Percentiles rank a stretch among this genome's conserved stretches.
Conservation (phyloP, 805 yeast species). For the Candida xiaguanensis region DNA sequence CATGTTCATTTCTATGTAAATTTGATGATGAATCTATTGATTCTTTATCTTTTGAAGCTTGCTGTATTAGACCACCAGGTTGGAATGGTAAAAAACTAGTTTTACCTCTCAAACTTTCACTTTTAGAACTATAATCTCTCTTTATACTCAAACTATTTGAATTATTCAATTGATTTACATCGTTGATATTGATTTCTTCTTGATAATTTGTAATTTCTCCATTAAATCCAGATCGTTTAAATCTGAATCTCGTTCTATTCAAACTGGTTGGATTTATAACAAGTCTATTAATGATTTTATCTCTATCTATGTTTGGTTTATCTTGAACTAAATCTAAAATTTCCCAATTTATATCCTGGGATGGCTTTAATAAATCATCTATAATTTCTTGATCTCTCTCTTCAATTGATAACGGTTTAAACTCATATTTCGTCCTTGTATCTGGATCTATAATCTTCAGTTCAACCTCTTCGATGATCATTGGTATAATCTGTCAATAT, state of each 20-base stretch:
- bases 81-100: slow-evolving; percentile 80
- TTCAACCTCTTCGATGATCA: slow-evolving; percentile 5
- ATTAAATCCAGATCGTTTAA: slow-evolving; percentile 69
- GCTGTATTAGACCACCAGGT: slow-evolving; percentile 72
- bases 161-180: slow-evolving; percentile 55
- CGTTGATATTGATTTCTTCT: slow-evolving; percentile 46
- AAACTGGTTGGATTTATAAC: slow-evolving; percentile 57
- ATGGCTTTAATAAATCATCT: slow-evolving; percentile 57
- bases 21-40: slow-evolving; percentile 30
- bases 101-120: slow-evolving; percentile 64
- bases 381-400: slow-evolving; percentile 10
- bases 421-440: slow-evolving; percentile 8
- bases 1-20: slow-evolving; percentile 63
- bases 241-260: slow-evolving; percentile 61
- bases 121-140: slow-evolving; percentile 60
- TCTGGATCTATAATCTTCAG: slow-evolving; percentile 3
- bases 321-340: slow-evolving; percentile 67
- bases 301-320: slow-evolving; percentile 40
- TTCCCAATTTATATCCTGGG: slow-evolving; percentile 61
- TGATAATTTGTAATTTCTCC: slow-evolving; percentile 63
- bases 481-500: not conserved
- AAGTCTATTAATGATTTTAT: slow-evolving; percentile 19
- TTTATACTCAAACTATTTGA: slow-evolving; percentile 70
- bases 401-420: not conserved
- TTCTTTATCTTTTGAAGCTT: slow-evolving; percentile 15